Evolutionary conservation across 2,329 filamentous ascomycete genomes (phyloP).

Genomic region (Madurella mycetomatis): DNA sequence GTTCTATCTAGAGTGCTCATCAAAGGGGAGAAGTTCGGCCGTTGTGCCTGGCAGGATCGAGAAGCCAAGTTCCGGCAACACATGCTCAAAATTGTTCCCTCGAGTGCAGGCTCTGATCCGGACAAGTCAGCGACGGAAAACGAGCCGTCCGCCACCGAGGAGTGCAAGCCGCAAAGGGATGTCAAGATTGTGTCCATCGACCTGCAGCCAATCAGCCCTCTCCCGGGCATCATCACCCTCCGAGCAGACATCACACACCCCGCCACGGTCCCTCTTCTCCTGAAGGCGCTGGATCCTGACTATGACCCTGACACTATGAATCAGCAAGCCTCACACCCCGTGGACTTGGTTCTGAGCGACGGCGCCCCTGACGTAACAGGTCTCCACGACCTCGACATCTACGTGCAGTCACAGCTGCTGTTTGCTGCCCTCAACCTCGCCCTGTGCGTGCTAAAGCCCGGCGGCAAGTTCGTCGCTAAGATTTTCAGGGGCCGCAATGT

Average conservation of each 20-base stretch:
- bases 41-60: conserved; percentile 80
- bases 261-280: conserved; percentile 83
- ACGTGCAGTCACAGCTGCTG: conserved; percentile 91
- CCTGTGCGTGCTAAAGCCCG: conserved; percentile 84
- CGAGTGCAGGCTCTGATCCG: conserved; percentile 24
- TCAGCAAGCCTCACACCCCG: conserved; percentile 64
- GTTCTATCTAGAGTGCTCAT: conserved; percentile 91
- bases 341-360: conserved; percentile 92
- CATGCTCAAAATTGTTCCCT: conserved; percentile 51
- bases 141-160: background rate
- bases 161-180: conserved; percentile 52
- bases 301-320: conserved; percentile 46
- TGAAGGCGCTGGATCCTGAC: conserved; percentile 76
- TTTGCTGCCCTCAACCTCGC: conserved; percentile 92
- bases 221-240: conserved; percentile 87
- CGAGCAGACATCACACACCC: conserved; percentile 97
- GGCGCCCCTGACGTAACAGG: conserved; percentile 96
- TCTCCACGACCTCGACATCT: conserved; percentile 95
- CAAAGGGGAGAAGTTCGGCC: conserved; percentile 85
- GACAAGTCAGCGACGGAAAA: conserved; percentile 18
- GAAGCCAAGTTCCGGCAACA: conserved; percentile 62
- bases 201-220: conserved; percentile 88
- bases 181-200: conserved; percentile 96
- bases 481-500: conserved; percentile 94
- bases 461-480: conserved; percentile 96